Evolutionary conservation across 2,329 filamentous ascomycete species (phyloP).

Genomic region (Alternaria angustiovoidea): DNA sequence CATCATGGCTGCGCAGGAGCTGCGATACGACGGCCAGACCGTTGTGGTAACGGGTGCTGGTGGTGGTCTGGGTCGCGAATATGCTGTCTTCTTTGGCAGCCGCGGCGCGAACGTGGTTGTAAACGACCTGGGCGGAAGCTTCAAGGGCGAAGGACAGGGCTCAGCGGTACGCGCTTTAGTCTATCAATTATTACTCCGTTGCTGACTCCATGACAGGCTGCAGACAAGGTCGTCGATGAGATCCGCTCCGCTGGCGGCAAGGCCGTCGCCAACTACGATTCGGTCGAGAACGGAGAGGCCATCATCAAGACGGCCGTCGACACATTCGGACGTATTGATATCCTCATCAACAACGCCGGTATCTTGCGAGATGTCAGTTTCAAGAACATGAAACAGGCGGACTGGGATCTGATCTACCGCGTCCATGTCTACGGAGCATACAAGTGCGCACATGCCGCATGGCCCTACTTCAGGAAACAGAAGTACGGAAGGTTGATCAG

Average conservation of each 20-base stretch:
- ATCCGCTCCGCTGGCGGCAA: slow-evolving; percentile 90
- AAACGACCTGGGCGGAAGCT: slow-evolving; percentile 92
- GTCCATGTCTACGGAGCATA: slow-evolving; percentile 94
- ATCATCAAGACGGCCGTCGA: slow-evolving; percentile 91
- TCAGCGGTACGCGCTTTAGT: slow-evolving; percentile 70
- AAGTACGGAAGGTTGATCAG: slow-evolving; percentile 98
- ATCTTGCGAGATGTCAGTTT: slow-evolving; percentile 96
- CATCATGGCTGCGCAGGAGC: slow-evolving; percentile 54
- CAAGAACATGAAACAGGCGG: slow-evolving; percentile 97
- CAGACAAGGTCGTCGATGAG: slow-evolving; percentile 82
- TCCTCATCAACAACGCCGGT: slow-evolving; percentile 97
- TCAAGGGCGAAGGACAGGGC: slow-evolving; percentile 89
- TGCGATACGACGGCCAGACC: slow-evolving; percentile 88
- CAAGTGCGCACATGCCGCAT: slow-evolving; percentile 93
- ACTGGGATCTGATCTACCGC: slow-evolving; percentile 94
- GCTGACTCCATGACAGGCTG: slow-evolving; percentile 64
- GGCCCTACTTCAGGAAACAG: slow-evolving; percentile 98
- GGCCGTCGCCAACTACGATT: slow-evolving; percentile 97
- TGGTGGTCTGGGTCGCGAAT: slow-evolving; percentile 81
- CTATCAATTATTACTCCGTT: neutral
- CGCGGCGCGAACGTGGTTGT: slow-evolving; percentile 94
- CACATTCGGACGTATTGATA: slow-evolving; percentile 84
- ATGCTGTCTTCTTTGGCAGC: slow-evolving; percentile 88
- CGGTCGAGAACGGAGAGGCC: slow-evolving; percentile 88
- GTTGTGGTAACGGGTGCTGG: slow-evolving; percentile 89